Conservation (phyloP, 805 yeast species). For the Vanderwaltozyma tropicalis region DNA sequence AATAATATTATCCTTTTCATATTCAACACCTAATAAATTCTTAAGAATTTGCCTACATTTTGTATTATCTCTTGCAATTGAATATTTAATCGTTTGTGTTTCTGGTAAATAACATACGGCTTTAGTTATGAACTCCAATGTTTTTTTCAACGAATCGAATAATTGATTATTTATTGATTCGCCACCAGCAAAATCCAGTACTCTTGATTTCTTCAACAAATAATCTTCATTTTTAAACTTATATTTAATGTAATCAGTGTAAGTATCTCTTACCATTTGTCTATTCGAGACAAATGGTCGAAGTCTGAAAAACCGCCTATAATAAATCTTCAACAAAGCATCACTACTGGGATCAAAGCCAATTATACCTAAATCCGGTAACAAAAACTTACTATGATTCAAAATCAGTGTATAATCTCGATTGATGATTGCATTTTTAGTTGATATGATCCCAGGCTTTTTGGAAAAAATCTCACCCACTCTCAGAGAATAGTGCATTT, state of each 20-base stretch:
- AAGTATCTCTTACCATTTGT: conserved; percentile 18
- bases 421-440: conserved; percentile 15
- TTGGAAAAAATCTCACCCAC: too few relatives aligned
- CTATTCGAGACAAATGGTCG: conserved; percentile 20
- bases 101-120: conserved; percentile 12
- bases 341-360: conserved; percentile 1
- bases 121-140: conserved; percentile 18
- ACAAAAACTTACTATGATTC: conserved; percentile 7
- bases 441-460: conserved; percentile 1
- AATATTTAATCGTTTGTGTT: not conserved
- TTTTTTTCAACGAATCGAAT: conserved; percentile 8
- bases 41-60: conserved; percentile 18
- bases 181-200: conserved; percentile 4
- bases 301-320: conserved; percentile 22
- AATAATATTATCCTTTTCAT: conserved; percentile 12
- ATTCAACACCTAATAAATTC: conserved; percentile 22
- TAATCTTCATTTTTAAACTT: conserved; percentile 24
- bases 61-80: conserved; percentile 11
- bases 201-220: conserved; percentile 10
- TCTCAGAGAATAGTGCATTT: too few relatives aligned
- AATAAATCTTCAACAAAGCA: conserved; percentile 6
- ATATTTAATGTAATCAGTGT: conserved; percentile 19
- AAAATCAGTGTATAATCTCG: conserved; percentile 10
- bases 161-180: not conserved
- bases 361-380: not conserved